Evolutionary conservation across 176 grass and related monocot genomes (phyloP).

Genomic region (Oryza meyeriana): DNA sequence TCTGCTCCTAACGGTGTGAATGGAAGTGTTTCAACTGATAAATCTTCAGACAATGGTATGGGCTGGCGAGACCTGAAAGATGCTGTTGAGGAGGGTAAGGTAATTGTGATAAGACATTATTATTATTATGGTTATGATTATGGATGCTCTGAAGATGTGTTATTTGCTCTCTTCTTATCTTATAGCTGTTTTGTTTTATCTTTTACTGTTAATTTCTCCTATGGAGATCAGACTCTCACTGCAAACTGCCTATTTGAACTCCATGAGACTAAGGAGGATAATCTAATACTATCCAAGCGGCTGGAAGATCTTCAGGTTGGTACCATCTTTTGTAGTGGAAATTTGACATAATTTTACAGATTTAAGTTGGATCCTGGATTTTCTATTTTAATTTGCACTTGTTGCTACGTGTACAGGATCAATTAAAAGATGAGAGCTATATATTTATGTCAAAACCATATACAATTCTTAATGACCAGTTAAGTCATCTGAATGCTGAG

Average conservation of each 20-base stretch:
- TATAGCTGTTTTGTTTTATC: constrained; percentile 9
- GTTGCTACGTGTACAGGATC: constrained; percentile 37
- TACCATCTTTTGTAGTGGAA: constrained; percentile 26
- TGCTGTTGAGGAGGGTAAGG: constrained; percentile 90
- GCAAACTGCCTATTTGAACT: constrained; percentile 83
- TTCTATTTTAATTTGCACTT: constrained; percentile 21
- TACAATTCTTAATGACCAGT: constrained; percentile 62
- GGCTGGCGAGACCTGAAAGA: constrained; percentile 78
- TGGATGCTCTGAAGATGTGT: constrained; percentile 15
- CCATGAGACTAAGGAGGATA: constrained; percentile 93
- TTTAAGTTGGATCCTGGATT: constrained; percentile 29
- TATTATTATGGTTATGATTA: constrained; percentile 6
- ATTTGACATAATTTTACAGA: constrained; percentile 10
- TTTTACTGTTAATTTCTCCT: constrained; percentile 40
- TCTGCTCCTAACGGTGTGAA: constrained; percentile 55
- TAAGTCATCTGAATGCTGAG: constrained; percentile 77
- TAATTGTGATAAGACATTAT: constrained; percentile 24
- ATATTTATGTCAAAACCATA: constrained; percentile 76
- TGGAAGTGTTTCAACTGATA: constrained; percentile 65
- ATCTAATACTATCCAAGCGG: constrained; percentile 77
- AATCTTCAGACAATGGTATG: constrained; percentile 63
- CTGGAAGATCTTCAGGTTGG: constrained; percentile 92
- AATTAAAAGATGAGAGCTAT: constrained; percentile 88
- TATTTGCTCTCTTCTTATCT: constrained; percentile 28
- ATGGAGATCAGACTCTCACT: constrained; percentile 66